These are phyloP conservation scores for Megacollybia platyphylla DNA, from an alignment of 1,284 basidiomycete genomes.

Conservation along the genomic window DNA sequence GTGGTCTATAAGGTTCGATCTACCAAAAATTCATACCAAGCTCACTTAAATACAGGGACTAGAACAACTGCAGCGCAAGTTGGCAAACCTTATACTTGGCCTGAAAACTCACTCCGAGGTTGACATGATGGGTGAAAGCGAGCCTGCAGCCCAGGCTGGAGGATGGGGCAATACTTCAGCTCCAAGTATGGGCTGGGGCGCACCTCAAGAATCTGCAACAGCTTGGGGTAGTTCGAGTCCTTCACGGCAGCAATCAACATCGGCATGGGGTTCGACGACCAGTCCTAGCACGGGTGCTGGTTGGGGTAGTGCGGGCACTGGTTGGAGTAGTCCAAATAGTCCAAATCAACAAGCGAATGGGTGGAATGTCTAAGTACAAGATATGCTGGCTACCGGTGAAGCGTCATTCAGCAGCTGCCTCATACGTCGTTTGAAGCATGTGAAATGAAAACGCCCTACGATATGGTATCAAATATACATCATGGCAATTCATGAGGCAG, in stretches of 20 bases:
- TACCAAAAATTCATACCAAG: not conserved
- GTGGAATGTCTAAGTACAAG: conserved; percentile 31
- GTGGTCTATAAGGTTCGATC: conserved; percentile 69
- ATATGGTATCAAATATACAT: no score
- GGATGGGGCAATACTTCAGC: conserved; percentile 10
- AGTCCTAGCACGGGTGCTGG: conserved; percentile 15
- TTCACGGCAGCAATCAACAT: conserved; percentile 12
- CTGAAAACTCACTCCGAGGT: conserved; percentile 54
- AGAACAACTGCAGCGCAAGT: conserved; percentile 68
- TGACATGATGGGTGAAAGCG: conserved; percentile 28
- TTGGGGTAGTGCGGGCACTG: conserved; percentile 15
- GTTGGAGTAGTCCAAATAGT: conserved; percentile 27
- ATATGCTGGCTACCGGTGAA: no score
- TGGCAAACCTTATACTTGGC: conserved; percentile 69
- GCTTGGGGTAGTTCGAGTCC: conserved; percentile 19
- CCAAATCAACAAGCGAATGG: conserved; percentile 34
- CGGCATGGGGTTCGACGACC: conserved; percentile 8
- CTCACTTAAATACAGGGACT: conserved; percentile 41
- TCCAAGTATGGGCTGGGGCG: conserved; percentile 16
- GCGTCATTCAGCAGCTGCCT: no score
- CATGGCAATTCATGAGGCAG: no score
- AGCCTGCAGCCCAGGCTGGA: conserved; percentile 12
- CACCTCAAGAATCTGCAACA: conserved; percentile 15
- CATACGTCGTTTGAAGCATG: no score
- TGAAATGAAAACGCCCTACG: no score